phyloP scores from a whole-genome alignment of 139 green algal genomes.

The Tetraselmis chui region DNA sequence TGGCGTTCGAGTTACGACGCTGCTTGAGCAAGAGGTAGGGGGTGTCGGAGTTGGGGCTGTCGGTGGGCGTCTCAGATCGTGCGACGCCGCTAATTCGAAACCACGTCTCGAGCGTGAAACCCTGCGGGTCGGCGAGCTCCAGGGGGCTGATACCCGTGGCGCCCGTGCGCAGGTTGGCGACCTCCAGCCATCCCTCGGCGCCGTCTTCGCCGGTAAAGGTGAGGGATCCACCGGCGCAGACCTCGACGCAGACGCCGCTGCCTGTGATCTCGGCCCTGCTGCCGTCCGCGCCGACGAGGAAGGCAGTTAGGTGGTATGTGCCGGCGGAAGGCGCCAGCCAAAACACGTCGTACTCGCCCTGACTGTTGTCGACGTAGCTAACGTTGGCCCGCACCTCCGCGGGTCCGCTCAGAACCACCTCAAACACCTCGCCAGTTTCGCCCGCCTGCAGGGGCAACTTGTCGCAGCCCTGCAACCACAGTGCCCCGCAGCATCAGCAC shows the following conservation, averaged over 20 bases:
- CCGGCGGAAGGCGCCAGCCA: slow-evolving; percentile 2
- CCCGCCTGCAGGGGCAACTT: not conserved
- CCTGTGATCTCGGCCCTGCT: slow-evolving; percentile 8
- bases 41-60: not conserved
- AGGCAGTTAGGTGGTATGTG: slow-evolving; percentile 16
- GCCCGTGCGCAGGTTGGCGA: not conserved
- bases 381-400: slow-evolving; percentile 7
- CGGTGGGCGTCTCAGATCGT: not conserved
- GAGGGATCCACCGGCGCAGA: slow-evolving; percentile 4
- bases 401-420: slow-evolving; percentile 12
- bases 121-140: slow-evolving; percentile 1
- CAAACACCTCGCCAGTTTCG: slow-evolving; percentile 1
- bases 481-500: no score
- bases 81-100: slow-evolving; percentile 1
- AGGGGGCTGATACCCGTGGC: not conserved
- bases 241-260: slow-evolving; percentile 13
- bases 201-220: slow-evolving; percentile 11
- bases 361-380: not conserved
- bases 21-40: not conserved
- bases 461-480: not conserved
- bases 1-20: not conserved
- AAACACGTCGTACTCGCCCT: not conserved
- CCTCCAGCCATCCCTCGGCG: slow-evolving; percentile 12
- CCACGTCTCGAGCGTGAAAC: slow-evolving; percentile 16
- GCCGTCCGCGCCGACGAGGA: not conserved